A percentile compares a stretch with the other conserved stretches of the same genome.
Conservation (phyloP, 2,329 filamentous ascomycete species). For the Septoria petroselini region DNA sequence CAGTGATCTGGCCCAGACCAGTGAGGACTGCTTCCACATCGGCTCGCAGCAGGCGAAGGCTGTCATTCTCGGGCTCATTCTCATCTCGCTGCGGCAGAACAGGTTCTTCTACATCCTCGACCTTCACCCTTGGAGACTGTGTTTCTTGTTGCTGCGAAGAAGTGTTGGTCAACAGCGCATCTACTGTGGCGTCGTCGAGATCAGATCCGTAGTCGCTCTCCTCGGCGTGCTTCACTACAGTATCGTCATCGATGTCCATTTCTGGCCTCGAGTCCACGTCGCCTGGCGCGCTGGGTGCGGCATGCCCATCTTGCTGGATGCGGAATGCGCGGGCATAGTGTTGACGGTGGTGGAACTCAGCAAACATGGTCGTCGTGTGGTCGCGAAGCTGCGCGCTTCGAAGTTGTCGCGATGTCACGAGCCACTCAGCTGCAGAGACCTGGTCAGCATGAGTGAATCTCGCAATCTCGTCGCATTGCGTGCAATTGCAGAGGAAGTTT, state of each 20-base stretch:
- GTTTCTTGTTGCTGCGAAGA: constrained; percentile 32
- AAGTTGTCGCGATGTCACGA: constrained; percentile 10
- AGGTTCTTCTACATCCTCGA: constrained; percentile 25
- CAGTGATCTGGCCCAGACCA: constrained; percentile 1
- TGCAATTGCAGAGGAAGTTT: neutral
- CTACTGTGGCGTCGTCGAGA: constrained; percentile 56
- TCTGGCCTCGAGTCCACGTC: neutral
- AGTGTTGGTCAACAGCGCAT: constrained; percentile 50
- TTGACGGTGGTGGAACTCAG: neutral
- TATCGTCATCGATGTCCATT: constrained; percentile 16
- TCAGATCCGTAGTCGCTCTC: constrained; percentile 64
- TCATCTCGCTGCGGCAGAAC: constrained; percentile 26
- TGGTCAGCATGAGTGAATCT: constrained; percentile 1
- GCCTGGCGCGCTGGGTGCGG: neutral
- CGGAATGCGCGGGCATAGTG: constrained; percentile 6
- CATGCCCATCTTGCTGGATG: constrained; percentile 7
- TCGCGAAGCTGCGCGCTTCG: neutral
- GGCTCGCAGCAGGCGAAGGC: constrained; percentile 19
- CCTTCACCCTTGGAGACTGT: constrained; percentile 1
- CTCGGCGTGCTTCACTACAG: constrained; percentile 15
- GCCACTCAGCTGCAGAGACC: neutral
- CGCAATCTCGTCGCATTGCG: neutral
- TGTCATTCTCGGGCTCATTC: constrained; percentile 16
- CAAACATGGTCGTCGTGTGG: neutral
- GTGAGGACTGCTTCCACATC: constrained; percentile 7